Conservation (phyloP, 2,329 filamentous ascomycete species). For the Verticillium nonalfalfae region DNA sequence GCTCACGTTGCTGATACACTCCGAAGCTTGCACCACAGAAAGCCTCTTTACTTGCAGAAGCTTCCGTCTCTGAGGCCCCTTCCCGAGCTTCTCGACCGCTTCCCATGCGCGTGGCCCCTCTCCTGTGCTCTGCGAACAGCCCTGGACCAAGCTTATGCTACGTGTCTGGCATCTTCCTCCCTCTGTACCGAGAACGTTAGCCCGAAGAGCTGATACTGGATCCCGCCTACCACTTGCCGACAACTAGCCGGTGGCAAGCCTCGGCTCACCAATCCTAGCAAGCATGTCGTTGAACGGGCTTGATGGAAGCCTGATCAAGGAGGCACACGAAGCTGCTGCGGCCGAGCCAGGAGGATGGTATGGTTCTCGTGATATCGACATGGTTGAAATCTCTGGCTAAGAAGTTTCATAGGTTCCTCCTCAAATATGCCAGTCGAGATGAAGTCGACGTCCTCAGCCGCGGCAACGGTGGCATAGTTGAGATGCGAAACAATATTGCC, state of each 20-base stretch:
- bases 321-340: conserved; percentile 75
- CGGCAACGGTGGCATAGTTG: conserved; percentile 76
- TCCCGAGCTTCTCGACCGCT: background rate
- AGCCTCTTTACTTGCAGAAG: background rate
- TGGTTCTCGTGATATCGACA: conserved; percentile 24
- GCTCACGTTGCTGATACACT: background rate
- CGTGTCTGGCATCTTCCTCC: background rate
- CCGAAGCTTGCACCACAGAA: background rate
- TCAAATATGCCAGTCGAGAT: conserved; percentile 87
- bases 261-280: background rate
- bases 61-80: background rate
- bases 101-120: background rate
- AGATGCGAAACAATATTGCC: conserved; percentile 72
- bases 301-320: conserved; percentile 72
- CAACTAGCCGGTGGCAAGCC: too few species aligned
- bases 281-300: conserved; percentile 93
- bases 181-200: background rate
- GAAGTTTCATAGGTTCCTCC: conserved; percentile 65
- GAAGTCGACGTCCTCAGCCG: conserved; percentile 72
- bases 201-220: background rate
- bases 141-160: background rate
- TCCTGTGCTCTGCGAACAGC: background rate
- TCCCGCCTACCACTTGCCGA: too few species aligned
- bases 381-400: background rate
- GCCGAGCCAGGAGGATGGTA: conserved; percentile 93